phyloP scores from a whole-genome alignment of 2,329 filamentous ascomycete genomes.

The Colletotrichum tropicicola region DNA sequence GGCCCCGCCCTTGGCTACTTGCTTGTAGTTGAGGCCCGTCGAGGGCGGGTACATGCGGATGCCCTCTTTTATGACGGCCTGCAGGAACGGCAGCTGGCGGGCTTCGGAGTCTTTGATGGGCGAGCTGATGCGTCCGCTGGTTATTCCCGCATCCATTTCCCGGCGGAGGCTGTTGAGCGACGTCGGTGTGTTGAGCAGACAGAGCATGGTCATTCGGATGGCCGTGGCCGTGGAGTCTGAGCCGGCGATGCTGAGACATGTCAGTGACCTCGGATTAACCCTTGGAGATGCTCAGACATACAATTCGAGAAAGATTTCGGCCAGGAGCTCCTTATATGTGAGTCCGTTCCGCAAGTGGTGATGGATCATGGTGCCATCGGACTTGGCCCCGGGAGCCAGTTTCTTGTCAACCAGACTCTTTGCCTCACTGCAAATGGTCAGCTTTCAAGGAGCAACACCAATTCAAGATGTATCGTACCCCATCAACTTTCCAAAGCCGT shows the following conservation, averaged over 20 bases:
- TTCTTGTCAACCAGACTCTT: slow-evolving; percentile 36
- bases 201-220: slow-evolving; percentile 58
- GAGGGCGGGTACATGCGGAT: slow-evolving; percentile 59
- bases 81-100: slow-evolving; percentile 51
- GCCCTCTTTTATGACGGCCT: slow-evolving; percentile 62
- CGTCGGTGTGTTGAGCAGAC: slow-evolving; percentile 58
- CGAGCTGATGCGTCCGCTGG: slow-evolving; percentile 16
- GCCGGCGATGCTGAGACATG: slow-evolving; percentile 38
- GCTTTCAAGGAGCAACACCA: neutral
- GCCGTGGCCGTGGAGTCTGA: slow-evolving; percentile 45
- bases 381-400: slow-evolving; percentile 34
- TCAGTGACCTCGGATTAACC: rapidly evolving
- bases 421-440: slow-evolving; percentile 33
- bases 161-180: slow-evolving; percentile 53
- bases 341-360: slow-evolving; percentile 38
- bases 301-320: slow-evolving; percentile 34
- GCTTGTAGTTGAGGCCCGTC: slow-evolving; percentile 57
- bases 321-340: slow-evolving; percentile 36
- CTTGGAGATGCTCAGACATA: neutral
- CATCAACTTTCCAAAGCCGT: slow-evolving; percentile 44
- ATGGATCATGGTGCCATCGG: slow-evolving; percentile 39
- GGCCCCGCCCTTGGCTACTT: slow-evolving; percentile 52
- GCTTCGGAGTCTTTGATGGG: slow-evolving; percentile 45
- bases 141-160: slow-evolving; percentile 52
- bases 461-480: slow-evolving; percentile 29